Evolutionary conservation across 2,329 filamentous ascomycete species (phyloP).

Genomic region (Ceratocystis cubensis): DNA sequence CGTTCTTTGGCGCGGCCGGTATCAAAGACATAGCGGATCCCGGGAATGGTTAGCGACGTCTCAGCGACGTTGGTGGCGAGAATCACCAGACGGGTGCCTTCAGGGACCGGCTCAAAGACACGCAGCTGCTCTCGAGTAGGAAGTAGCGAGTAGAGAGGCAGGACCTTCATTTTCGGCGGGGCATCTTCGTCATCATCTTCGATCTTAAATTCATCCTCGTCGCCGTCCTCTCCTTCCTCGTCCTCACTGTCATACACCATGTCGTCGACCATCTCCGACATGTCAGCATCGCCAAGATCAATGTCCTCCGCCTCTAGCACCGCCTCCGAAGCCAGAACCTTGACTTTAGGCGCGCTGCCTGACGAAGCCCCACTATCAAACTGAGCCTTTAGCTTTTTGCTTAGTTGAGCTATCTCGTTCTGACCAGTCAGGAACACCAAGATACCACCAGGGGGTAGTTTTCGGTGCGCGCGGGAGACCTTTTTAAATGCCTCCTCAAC

Average conservation of each 20-base stretch:
- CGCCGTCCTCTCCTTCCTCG: conserved; percentile 44
- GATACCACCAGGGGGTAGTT: conserved; percentile 80
- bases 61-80: conserved; percentile 94
- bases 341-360: conserved; percentile 51
- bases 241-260: conserved; percentile 47
- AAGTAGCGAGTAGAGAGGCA: conserved; percentile 89
- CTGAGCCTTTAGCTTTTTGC: conserved; percentile 60
- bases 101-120: conserved; percentile 76
- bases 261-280: conserved; percentile 38
- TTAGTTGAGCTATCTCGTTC: conserved; percentile 77
- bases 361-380: conserved; percentile 47
- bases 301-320: conserved; percentile 78
- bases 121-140: conserved; percentile 81
- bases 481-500: conserved; percentile 83
- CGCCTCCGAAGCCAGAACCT: conserved; percentile 62
- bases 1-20: conserved; percentile 87
- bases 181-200: conserved; percentile 44
- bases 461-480: conserved; percentile 73
- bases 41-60: conserved; percentile 91
- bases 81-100: conserved; percentile 72
- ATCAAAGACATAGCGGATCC: conserved; percentile 91
- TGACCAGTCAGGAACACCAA: conserved; percentile 91
- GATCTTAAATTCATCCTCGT: conserved; percentile 55
- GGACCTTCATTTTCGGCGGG: conserved; percentile 64
- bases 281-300: conserved; percentile 60